Conservation (phyloP, 2,329 filamentous ascomycete genomes). For the Leptographium wingfieldii region DNA sequence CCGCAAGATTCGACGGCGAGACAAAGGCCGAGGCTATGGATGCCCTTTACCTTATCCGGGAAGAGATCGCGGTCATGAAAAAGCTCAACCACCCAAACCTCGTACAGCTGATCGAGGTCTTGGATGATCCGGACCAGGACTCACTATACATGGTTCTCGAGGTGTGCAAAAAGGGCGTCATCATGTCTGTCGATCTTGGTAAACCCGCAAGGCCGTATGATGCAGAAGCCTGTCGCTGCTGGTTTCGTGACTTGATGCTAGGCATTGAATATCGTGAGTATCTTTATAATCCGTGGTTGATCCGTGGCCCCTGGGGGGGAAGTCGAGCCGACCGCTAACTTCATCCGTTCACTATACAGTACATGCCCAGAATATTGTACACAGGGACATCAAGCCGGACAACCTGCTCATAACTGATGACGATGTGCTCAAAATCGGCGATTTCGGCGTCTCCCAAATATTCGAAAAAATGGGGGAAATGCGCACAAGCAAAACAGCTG, state of each 20-base stretch:
- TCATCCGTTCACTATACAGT: conserved; percentile 33
- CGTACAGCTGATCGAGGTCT: conserved; percentile 84
- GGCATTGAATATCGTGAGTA: conserved; percentile 81
- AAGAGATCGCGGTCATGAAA: conserved; percentile 99
- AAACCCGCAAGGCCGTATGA: conserved; percentile 72
- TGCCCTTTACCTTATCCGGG: conserved; percentile 75
- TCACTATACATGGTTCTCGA: conserved; percentile 98
- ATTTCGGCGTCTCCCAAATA: conserved; percentile 99
- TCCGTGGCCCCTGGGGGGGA: not conserved
- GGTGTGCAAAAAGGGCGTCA: conserved; percentile 95
- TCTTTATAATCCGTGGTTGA: not conserved
- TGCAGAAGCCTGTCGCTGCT: conserved; percentile 70
- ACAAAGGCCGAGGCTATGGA: conserved; percentile 50
- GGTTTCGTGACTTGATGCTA: conserved; percentile 89
- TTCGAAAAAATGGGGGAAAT: conserved; percentile 78
- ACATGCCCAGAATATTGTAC: conserved; percentile 86
- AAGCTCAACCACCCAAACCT: conserved; percentile 91
- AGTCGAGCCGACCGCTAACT: not conserved
- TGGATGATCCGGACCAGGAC: conserved; percentile 91
- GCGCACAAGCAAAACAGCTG: conserved; percentile 85
- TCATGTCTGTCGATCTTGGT: conserved; percentile 91
- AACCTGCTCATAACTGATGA: conserved; percentile 85
- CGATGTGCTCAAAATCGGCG: conserved; percentile 90
- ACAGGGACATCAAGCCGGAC: conserved; percentile 95
- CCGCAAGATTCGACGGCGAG: conserved; percentile 17